Evolutionary conservation across 176 grass and related monocot species (phyloP).

Genomic region (Phyllostachys edulis): DNA sequence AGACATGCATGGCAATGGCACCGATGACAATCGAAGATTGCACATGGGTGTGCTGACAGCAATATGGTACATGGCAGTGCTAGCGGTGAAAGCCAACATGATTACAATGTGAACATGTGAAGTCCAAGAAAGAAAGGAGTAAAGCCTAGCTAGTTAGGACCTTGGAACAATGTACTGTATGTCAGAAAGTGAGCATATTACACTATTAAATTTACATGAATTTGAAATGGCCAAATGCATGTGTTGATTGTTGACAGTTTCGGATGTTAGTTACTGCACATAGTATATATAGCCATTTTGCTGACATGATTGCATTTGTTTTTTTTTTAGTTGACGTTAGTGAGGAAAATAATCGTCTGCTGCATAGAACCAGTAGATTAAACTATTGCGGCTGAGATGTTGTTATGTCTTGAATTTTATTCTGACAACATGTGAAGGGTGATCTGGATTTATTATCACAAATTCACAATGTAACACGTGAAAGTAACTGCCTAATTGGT

Average conservation of each 20-base stretch:
- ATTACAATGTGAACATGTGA: background rate
- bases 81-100: background rate
- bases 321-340: background rate
- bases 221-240: conserved; percentile 3
- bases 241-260: background rate
- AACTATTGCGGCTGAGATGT: background rate
- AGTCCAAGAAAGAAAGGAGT: background rate
- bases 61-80: background rate
- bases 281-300: background rate
- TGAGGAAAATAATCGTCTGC: background rate
- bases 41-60: background rate
- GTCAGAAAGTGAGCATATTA: conserved; percentile 6
- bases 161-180: background rate
- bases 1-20: background rate
- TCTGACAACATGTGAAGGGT: background rate
- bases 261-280: conserved; percentile 1
- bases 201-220: background rate
- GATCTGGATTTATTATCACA: background rate
- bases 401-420: conserved; percentile 20
- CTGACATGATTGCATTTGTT: background rate
- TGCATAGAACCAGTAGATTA: background rate
- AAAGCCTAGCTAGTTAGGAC: background rate
- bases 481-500: background rate
- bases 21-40: background rate
- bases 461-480: background rate